phyloP scores from a whole-genome alignment of 192 early-diverging fungal species.

The Dimargaris xerosporica region DNA sequence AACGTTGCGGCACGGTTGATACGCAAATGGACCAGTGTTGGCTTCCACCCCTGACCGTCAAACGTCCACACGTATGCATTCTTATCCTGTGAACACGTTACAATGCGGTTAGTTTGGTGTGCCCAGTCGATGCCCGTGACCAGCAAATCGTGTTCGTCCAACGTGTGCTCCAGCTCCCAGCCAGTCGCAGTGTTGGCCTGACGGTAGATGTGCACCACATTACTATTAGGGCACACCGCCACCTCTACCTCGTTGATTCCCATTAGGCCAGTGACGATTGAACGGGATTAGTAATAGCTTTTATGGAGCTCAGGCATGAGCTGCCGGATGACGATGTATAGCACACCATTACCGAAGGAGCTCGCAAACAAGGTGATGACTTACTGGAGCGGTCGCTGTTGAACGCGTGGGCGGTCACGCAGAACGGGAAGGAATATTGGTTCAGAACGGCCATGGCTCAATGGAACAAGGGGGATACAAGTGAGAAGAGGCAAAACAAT shows the following conservation, averaged over 20 bases:
- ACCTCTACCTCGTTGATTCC: constrained; percentile 43
- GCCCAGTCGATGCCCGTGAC: constrained; percentile 95
- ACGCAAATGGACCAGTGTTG: constrained; percentile 79
- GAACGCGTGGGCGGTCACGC: constrained; percentile 85
- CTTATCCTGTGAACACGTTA: constrained; percentile 95
- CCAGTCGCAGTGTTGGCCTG: constrained; percentile 27
- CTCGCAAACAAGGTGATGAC: constrained; percentile 11
- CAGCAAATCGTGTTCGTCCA: constrained; percentile 88
- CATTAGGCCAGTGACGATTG: no score
- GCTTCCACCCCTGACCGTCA: constrained; percentile 65
- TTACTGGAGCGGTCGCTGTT: constrained; percentile 78
- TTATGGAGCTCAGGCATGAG: no score
- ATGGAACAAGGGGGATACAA: background rate
- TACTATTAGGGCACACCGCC: constrained; percentile 76
- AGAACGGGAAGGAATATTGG: constrained; percentile 31
- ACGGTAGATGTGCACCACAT: constrained; percentile 79
- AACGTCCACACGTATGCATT: constrained; percentile 97
- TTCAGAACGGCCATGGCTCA: constrained; percentile 24
- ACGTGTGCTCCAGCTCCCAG: constrained; percentile 50
- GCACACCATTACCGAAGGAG: no score
- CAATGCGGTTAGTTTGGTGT: constrained; percentile 83
- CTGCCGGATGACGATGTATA: no score
- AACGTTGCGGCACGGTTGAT: constrained; percentile 93
- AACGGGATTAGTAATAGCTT: no score
- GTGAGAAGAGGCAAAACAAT: background rate